A percentile compares a stretch with the other conserved stretches of the same genome.
These are phyloP conservation scores for Corrigiola litoralis DNA, from an alignment of 179 eudicot genomes.

Conservation along the genomic window DNA sequence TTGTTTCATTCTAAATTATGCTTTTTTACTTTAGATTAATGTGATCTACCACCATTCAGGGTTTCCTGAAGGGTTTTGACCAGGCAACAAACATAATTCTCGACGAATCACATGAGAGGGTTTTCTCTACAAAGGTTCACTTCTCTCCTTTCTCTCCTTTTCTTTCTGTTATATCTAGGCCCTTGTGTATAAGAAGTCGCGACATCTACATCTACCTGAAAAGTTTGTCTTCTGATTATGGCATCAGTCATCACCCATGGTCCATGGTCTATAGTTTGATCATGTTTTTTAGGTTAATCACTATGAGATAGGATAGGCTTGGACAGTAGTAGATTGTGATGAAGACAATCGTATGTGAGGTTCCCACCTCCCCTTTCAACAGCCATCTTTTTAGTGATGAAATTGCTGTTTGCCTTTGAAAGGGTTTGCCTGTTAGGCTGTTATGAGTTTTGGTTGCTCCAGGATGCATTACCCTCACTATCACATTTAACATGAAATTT, in stretches of 20 bases:
- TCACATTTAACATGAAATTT: neutral
- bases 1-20: neutral
- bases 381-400: neutral
- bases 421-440: no score
- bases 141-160: neutral
- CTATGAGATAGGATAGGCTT: no score
- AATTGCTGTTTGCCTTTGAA: neutral
- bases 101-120: constrained; percentile 95
- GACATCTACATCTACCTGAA: neutral
- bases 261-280: no score
- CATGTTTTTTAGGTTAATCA: no score
- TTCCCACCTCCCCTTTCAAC: no score
- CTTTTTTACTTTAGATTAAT: constrained; percentile 11
- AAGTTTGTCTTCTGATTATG: no score
- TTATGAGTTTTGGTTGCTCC: no score
- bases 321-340: no score
- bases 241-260: no score
- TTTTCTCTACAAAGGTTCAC: constrained; percentile 84
- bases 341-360: no score
- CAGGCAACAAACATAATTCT: constrained; percentile 95
- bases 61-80: constrained; percentile 79
- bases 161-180: neutral
- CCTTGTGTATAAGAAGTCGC: neutral
- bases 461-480: no score
- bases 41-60: constrained; percentile 36